Evolutionary conservation across 768 basidiomycete species (phyloP).

Genomic region (Serendipita indica): DNA sequence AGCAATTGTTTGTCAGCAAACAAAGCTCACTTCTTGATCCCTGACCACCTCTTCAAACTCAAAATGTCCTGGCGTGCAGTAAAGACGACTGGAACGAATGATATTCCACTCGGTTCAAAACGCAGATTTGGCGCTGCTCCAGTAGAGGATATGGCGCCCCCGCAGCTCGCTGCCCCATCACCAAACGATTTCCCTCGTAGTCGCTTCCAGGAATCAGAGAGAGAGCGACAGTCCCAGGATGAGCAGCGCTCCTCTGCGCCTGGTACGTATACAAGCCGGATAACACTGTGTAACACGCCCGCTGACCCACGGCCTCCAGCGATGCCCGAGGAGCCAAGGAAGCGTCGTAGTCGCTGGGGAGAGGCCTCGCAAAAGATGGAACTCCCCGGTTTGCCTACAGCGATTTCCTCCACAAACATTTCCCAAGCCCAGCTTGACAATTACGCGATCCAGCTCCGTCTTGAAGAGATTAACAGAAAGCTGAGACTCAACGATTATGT

Average conservation of each 20-base stretch:
- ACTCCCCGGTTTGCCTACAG: slow-evolving; percentile 85
- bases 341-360: slow-evolving; percentile 95
- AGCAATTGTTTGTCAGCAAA: slow-evolving; percentile 2
- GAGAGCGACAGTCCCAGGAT: slow-evolving; percentile 26
- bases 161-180: slow-evolving; percentile 75
- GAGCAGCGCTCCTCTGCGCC: slow-evolving; percentile 24
- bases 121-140: slow-evolving; percentile 86
- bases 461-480: slow-evolving; percentile 97
- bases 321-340: slow-evolving; percentile 76
- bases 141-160: slow-evolving; percentile 63
- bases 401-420: slow-evolving; percentile 84
- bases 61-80: slow-evolving; percentile 78
- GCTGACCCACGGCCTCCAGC: slow-evolving; percentile 31
- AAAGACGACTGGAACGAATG: slow-evolving; percentile 86
- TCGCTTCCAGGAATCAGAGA: slow-evolving; percentile 28
- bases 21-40: background rate
- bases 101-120: slow-evolving; percentile 74
- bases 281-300: slow-evolving; percentile 37
- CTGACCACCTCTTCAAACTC: slow-evolving; percentile 19
- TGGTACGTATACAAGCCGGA: slow-evolving; percentile 21
- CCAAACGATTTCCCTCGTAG: slow-evolving; percentile 70
- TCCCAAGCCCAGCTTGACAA: slow-evolving; percentile 94
- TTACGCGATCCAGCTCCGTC: slow-evolving; percentile 87
- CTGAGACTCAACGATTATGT: slow-evolving; percentile 86
- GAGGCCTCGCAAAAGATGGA: slow-evolving; percentile 65